Evolutionary conservation across 2,329 filamentous ascomycete species (phyloP).

Genomic region (Alternaria atra): DNA sequence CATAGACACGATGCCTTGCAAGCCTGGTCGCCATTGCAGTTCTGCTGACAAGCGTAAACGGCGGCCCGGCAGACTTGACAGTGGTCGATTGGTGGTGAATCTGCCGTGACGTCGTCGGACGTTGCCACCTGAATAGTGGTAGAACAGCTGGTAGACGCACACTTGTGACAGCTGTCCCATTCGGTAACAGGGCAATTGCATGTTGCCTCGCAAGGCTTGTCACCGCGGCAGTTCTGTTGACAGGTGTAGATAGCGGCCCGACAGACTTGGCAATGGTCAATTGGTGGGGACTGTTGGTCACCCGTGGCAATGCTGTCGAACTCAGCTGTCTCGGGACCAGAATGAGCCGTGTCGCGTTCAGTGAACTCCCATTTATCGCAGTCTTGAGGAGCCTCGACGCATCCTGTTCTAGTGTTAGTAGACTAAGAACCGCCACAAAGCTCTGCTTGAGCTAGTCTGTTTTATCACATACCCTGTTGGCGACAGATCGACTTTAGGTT

Average conservation of each 20-base stretch:
- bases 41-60: not conserved
- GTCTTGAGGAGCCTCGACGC: constrained; percentile 3
- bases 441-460: not conserved
- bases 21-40: not conserved
- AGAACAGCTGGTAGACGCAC: not conserved
- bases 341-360: not conserved
- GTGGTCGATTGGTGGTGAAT: not conserved
- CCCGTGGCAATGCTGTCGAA: not conserved
- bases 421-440: not conserved
- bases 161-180: not conserved
- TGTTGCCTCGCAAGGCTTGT: not conserved
- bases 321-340: not conserved
- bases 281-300: not conserved
- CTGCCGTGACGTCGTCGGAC: not conserved
- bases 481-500: not conserved
- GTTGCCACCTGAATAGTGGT: not conserved
- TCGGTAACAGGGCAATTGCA: not conserved
- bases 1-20: not conserved
- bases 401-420: not conserved
- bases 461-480: not conserved
- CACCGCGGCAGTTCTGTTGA: not conserved
- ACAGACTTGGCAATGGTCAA: not conserved
- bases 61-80: not conserved
- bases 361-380: constrained; percentile 2
- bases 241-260: not conserved